These are phyloP conservation scores for Chrysopogon serrulatus DNA, from an alignment of 176 grass and related monocot genomes.

Conservation along the genomic window DNA sequence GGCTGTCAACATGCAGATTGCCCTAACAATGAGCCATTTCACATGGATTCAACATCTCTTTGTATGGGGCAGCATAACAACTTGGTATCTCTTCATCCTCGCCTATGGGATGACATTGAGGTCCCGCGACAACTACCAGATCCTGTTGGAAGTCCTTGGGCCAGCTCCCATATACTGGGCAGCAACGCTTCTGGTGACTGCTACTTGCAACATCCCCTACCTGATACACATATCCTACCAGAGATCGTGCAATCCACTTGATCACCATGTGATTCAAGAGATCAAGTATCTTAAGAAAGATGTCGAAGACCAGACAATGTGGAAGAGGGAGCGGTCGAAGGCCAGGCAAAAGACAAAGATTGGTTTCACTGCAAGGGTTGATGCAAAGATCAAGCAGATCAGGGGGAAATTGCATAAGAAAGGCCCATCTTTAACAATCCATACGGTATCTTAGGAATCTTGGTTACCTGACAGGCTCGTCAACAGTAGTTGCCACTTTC, in stretches of 20 bases:
- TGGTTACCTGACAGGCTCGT: conserved; percentile 20
- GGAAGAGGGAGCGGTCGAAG: conserved; percentile 88
- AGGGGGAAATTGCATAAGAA: conserved; percentile 82
- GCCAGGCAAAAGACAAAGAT: conserved; percentile 91
- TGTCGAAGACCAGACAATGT: conserved; percentile 79
- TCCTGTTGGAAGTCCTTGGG: conserved; percentile 73
- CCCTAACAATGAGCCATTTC: conserved; percentile 98
- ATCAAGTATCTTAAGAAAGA: conserved; percentile 88
- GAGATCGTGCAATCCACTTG: conserved; percentile 74
- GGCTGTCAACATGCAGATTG: conserved; percentile 96
- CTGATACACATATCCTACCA: conserved; percentile 91
- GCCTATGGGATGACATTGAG: conserved; percentile 63
- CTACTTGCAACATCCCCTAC: conserved; percentile 86
- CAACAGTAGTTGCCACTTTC: conserved; percentile 30
- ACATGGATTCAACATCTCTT: conserved; percentile 98
- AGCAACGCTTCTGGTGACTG: conserved; percentile 64
- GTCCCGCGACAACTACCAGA: conserved; percentile 61
- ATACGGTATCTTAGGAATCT: conserved; percentile 49
- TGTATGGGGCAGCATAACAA: conserved; percentile 86
- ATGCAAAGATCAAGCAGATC: conserved; percentile 88
- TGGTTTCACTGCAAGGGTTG: conserved; percentile 86
- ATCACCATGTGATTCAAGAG: conserved; percentile 98
- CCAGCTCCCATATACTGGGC: conserved; percentile 83
- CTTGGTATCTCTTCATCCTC: conserved; percentile 95
- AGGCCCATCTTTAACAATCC: conserved; percentile 47